Base-by-base conservation (phyloP, 1,139 yeast species). In the Hemisphaericaspora xylanilytica region DNA sequence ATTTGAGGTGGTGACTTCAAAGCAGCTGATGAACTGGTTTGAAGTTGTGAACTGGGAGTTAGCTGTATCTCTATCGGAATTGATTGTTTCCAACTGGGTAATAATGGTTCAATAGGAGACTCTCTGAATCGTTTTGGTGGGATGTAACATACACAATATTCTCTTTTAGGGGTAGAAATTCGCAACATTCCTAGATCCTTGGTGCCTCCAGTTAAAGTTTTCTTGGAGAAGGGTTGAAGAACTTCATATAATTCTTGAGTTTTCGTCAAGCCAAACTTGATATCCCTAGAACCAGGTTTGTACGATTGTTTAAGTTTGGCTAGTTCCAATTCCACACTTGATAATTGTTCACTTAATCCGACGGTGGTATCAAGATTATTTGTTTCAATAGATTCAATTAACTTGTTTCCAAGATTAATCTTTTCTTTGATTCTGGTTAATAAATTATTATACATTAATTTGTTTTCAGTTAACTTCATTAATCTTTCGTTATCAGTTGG, bases 111-210 rank as follows among this genome's bases (percentile, higher is more conserved):
- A 2, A 36, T 36, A 2, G 39, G 21, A 2, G 31, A 33, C 14
- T 33, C 35, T 39, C 70, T 48, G 38, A 53, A 59, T 16, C 49
- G 46, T 12, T 44, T 38, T 3, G 73, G 73, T 3, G 68, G 60
- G 17, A 69, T 58, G 43, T 69, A 70, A 16, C 52, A 54, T 8
- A 70, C 42, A 8, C 42, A 27, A 38, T 63, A 59, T 22, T 53
- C 55, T 1, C 39, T 45, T 35, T 56, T 58, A 3, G 74, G 72
- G 2, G 67, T 57, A 5, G 50, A 38, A 15, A 65, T 28, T 28
- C 45, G 45, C 29, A 67, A 38, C 7, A 49, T 48, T 9, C 58
- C 59, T n/a, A 46, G 11, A 28, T 40, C 39, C 25, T 51, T 53
- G 5, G 20, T 16, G 1, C 34, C 14, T 2, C 53, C 50, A 11